Conservation (phyloP, 805 yeast species). For the Candida patagonica region DNA sequence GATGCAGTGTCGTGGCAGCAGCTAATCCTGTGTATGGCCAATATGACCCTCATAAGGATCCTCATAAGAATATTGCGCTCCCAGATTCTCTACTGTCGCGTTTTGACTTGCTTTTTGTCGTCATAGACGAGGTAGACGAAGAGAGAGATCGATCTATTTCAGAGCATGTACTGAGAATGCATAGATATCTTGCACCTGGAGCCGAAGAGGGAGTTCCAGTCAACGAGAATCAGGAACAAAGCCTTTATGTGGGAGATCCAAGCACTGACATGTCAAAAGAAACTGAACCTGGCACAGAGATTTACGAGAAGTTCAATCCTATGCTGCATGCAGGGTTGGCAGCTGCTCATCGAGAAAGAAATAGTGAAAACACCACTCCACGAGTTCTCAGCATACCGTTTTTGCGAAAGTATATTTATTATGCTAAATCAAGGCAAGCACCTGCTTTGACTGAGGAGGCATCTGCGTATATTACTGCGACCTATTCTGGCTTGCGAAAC, state of each 20-base stretch:
- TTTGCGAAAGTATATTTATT: constrained; percentile 84
- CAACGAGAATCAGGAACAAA: constrained; percentile 60
- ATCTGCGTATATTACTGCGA: constrained; percentile 66
- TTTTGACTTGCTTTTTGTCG: constrained; percentile 90
- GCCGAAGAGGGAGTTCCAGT: constrained; percentile 89
- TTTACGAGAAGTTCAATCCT: constrained; percentile 80
- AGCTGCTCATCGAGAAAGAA: constrained; percentile 17
- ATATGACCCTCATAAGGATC: constrained; percentile 90
- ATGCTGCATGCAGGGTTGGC: constrained; percentile 73
- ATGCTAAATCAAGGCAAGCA: constrained; percentile 78
- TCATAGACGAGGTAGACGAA: constrained; percentile 89
- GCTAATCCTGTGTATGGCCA: constrained; percentile 97
- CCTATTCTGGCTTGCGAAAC: constrained; percentile 76
- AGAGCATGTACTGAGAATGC: constrained; percentile 92
- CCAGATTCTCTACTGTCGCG: constrained; percentile 96
- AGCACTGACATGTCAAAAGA: constrained; percentile 34
- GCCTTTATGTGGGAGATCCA: constrained; percentile 73
- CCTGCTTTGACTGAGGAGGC: constrained; percentile 77
- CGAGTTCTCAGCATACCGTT: constrained; percentile 69
- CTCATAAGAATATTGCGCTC: constrained; percentile 90
- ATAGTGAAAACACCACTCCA: constrained; percentile 15
- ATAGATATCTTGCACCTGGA: constrained; percentile 81
- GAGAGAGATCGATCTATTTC: constrained; percentile 76
- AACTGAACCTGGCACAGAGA: constrained; percentile 39
- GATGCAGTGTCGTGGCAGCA: constrained; percentile 95